Conservation (phyloP, 2,329 filamentous ascomycete genomes). For the Diaporthe citrichinensis region DNA sequence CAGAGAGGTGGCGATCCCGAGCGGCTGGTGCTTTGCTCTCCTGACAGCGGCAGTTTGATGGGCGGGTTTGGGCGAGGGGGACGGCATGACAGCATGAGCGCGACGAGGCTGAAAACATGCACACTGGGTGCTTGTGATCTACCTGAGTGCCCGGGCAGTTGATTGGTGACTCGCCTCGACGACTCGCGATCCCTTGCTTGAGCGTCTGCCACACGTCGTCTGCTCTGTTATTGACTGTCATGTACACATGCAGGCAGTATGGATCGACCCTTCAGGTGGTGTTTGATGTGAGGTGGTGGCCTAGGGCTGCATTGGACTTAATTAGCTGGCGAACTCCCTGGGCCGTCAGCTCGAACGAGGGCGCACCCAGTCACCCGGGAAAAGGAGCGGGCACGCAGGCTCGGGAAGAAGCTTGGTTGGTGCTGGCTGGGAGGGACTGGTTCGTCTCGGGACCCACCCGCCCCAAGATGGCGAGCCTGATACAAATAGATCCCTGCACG, state of each 20-base stretch:
- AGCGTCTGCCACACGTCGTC: not conserved
- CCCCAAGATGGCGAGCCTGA: constrained; percentile 27
- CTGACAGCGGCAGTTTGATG: constrained; percentile 21
- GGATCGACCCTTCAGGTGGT: constrained; percentile 20
- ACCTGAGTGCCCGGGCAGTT: not conserved
- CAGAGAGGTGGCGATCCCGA: constrained; percentile 6
- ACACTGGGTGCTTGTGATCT: not conserved
- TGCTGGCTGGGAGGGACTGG: not conserved
- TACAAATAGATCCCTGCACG: constrained; percentile 29
- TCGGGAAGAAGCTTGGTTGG: constrained; percentile 12
- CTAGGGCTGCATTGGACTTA: constrained; percentile 21
- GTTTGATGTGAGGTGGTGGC: constrained; percentile 25
- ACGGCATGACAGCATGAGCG: constrained; percentile 7
- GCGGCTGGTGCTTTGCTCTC: constrained; percentile 1
- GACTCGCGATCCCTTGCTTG: constrained; percentile 1
- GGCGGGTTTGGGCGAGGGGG: not conserved
- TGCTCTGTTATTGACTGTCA: constrained; percentile 5
- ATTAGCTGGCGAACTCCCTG: constrained; percentile 6
- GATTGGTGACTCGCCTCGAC: constrained; percentile 6
- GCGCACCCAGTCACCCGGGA: constrained; percentile 25
- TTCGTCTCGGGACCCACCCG: constrained; percentile 20
- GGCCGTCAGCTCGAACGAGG: constrained; percentile 21
- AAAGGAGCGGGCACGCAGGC: not conserved
- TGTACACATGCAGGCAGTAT: constrained; percentile 2
- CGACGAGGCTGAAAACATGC: constrained; percentile 10